Evolutionary conservation across 202 grass and related monocot species (phyloP), one percentile per base, ranked within the genome.

Genomic region (Panicum hallii): DNA sequence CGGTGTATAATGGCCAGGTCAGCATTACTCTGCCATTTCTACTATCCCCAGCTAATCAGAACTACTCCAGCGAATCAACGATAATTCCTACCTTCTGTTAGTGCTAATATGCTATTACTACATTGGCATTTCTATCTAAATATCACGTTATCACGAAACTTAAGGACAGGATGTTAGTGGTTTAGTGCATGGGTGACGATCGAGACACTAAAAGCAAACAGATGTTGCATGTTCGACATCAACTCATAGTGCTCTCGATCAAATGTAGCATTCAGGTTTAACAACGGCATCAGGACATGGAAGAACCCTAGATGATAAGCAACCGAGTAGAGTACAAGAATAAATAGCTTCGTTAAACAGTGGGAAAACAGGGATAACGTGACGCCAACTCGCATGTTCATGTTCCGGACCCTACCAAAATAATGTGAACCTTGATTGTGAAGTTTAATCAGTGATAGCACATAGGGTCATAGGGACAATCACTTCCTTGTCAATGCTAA

Each of bases 1-100:
- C 95, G 0, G 85, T 98, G 11, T 98, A 98, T 86, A 98, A 94
- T 86, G 95, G 95, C 13, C 96, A 98, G 91, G 93, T 98, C 64
- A 81, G 65, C 41, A 78, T 0, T 41, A 30, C 41, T 88, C 41
- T 48, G 6, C 13, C 12, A 19, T 32, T 70, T 26, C 73, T 70
- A 43, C 4, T 16, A 11, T 58, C 36, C 11, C 23, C 9, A 3
- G 16, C 10, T 45, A 32, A 32, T 43, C 0, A 36, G 34, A 55
- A 54, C 6, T 79, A 14, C 6, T 71, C 7, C 0, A 47, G 1
- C 43, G 26, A 15, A 4, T 15, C 9, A 14, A 0, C 10, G 0
- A 34, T 34, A 38, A 5, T 67, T 81, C 5, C 23, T 19, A 34
- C 30, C 10, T 9, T 69, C 5, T 28, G 5, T 49, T 32, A 48